Percentiles rank a stretch among this genome's conserved stretches.
phyloP scores from a whole-genome alignment of 1,284 basidiomycete genomes.

The Neotropicomus parvogracilis region DNA sequence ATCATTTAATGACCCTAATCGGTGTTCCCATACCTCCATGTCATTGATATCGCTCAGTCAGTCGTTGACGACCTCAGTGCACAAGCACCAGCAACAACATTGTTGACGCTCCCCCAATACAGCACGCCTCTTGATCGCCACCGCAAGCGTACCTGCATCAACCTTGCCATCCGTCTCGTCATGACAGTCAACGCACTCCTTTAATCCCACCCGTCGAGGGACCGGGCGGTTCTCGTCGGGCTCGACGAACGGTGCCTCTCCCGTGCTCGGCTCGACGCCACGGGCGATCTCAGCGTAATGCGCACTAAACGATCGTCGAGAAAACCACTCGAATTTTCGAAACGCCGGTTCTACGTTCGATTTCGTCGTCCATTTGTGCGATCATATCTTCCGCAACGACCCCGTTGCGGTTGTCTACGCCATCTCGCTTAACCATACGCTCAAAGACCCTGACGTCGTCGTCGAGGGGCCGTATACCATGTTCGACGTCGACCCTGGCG shows the following conservation, averaged over 20 bases:
- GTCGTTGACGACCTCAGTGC: conserved; percentile 29
- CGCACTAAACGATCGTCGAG: conserved; percentile 73
- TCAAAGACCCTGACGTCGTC: conserved; percentile 74
- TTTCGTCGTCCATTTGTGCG: conserved; percentile 44
- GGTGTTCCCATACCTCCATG: no score
- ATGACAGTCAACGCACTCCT: conserved; percentile 30
- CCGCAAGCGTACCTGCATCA: conserved; percentile 78
- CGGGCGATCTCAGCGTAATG: conserved; percentile 68
- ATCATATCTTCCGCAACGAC: conserved; percentile 11
- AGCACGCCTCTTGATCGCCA: conserved; percentile 68
- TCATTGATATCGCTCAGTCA: no score
- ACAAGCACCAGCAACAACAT: no score
- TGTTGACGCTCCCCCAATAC: conserved; percentile 1
- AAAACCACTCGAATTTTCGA: conserved; percentile 77
- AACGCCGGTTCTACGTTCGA: conserved; percentile 56
- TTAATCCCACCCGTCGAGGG: background rate
- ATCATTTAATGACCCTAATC: no score
- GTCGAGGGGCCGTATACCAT: conserved; percentile 85
- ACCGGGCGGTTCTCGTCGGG: conserved; percentile 57
- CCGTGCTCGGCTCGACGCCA: conserved; percentile 60
- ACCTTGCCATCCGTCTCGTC: conserved; percentile 60
- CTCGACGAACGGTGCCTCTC: conserved; percentile 86
- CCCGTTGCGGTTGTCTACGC: no score
- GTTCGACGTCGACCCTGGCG: conserved; percentile 75
- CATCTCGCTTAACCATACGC: conserved; percentile 72